phyloP scores from a whole-genome alignment of 1,284 basidiomycete species.

The Coniferiporia sulphurascens region DNA sequence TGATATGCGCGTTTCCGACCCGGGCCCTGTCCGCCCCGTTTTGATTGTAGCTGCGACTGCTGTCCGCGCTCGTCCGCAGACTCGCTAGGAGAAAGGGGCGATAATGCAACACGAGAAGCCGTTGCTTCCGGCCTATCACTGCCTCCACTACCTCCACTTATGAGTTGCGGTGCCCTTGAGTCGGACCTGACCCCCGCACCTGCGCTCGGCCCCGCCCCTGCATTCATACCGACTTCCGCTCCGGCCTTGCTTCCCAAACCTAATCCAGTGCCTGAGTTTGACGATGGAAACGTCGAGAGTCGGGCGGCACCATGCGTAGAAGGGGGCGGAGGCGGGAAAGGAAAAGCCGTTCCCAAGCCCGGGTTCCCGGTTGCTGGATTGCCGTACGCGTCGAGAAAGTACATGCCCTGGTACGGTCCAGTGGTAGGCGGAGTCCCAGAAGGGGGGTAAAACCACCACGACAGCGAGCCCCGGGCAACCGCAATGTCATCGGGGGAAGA shows the following conservation, averaged over 20 bases:
- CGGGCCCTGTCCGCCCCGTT: not conserved
- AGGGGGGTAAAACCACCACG: constrained; percentile 50
- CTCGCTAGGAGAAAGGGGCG: not conserved
- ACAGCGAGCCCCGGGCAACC: constrained; percentile 29
- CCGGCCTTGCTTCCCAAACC: not conserved
- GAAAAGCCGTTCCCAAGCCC: not conserved
- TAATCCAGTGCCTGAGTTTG: not conserved
- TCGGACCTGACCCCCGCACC: not conserved
- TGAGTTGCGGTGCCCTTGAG: not conserved
- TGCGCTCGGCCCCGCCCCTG: not conserved
- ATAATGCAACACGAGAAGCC: not conserved
- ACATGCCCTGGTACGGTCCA: constrained; percentile 37
- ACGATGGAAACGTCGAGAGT: not conserved
- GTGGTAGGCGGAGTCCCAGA: constrained; percentile 19
- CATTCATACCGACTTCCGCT: not conserved
- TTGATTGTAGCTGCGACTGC: not conserved
- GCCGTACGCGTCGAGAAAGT: constrained; percentile 29
- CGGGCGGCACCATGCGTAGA: not conserved
- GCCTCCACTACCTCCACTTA: not conserved
- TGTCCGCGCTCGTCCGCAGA: constrained; percentile 5
- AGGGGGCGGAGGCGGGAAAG: not conserved
- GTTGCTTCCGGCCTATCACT: not conserved
- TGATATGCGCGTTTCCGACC: constrained; percentile 40
- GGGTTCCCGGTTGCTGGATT: constrained; percentile 11
- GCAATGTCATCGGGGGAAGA: constrained; percentile 31